Base-by-base conservation (phyloP, 1,284 basidiomycete species). In the Sanguinoderma infundibulare region DNA sequence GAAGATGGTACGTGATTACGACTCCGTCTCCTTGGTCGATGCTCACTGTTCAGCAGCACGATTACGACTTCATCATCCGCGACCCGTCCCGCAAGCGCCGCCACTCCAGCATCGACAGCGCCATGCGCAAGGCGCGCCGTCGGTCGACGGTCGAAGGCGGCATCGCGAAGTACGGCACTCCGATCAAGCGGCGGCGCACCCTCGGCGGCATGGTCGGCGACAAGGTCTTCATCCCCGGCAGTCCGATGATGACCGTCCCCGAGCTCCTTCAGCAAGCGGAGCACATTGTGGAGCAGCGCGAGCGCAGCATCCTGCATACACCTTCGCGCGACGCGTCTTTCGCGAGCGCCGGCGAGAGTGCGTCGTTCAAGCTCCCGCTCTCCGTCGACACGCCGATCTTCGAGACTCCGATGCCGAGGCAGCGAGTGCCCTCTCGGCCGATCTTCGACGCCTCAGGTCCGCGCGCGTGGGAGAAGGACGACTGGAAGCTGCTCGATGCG, bases 21-120 rank as follows among this genome's bases (percentile, higher is more conserved):
- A 10, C n/a, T 1, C 34, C 2, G 5, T 39, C n/a, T 4, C 17
- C 5, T 26, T 2, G 20, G 20, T 8, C 8, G 14, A 46, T 26
- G 4, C 47, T 57, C 30, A 35, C 22, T 3, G 14, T 36, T 14
- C 12, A 17, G 6, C 26, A 94, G 92, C 88, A 95, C 68, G 89
- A 95, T 74, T 91, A 92, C 65, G 94, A 95, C 69, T 90, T 92
- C 69, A 85, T 91, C 69, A 87, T 89, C 58, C 81, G 83, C 30
- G 55, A 61, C 47, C 40, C 36, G 3, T 58, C 68, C 2, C 65
- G 60, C 32, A 65, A 65, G 28, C 73, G 75, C 12, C 72, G 73
- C 5, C 68, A 67, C 22, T 77, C 76, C 3, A 70, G 71, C 40
- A 65, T 76, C 30, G 73, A 76, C 46, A 72, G 74, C n/a, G 68